Evolutionary conservation across 2,329 filamentous ascomycete species (phyloP), one percentile per base, ranked within the genome.

Genomic region (Ploettnerulaceae sp.): DNA sequence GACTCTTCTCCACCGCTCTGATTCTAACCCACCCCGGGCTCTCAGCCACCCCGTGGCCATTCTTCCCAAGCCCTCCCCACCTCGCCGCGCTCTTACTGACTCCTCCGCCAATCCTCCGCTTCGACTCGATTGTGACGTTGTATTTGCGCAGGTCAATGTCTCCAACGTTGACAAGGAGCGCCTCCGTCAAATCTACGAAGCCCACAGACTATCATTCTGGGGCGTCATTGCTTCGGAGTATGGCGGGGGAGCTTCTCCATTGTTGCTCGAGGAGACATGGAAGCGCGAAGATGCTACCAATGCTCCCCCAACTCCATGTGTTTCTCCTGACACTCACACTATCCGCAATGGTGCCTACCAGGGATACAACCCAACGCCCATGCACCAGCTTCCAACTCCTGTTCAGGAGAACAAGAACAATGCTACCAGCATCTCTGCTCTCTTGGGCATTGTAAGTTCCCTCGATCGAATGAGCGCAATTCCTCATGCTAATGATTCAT

Each of bases 201-300:
- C 76, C 6, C 84, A 88, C 66, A 79, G 84, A 33, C 71, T 75
- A 40, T 76, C 77, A 7, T 90, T 91, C 69, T 91, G 86, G 86
- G 72, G 76, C 25, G 73, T 77, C 37, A 76, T 91, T 26, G 84
- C 85, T 22, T 70, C 77, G 20, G 84, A 89, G 58, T 90, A 90
- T 60, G 84, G 84, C 43, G 65, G 70, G 11, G 76, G 79, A 25
- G 73, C 74, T 1, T 81, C 77, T 38, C 77, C 84, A 1, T 71
- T 74, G 11, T 71, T 79, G 25, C 71, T 89, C 15, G 84, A 88
- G 67, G 81, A 83, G 61, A 79, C 82, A n/a, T 89, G 84, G 68
- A 67, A 63, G 66, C 61, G 51, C 38, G 51, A 57, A 57, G 68
- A 66, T 46, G 60, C 54, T 22, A 61, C 61, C 47, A 66, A 65